Evolutionary conservation across 208 protist genomes (phyloP), one percentile per base, ranked within the genome.

Genomic region (Acanthamoeba triangularis): DNA sequence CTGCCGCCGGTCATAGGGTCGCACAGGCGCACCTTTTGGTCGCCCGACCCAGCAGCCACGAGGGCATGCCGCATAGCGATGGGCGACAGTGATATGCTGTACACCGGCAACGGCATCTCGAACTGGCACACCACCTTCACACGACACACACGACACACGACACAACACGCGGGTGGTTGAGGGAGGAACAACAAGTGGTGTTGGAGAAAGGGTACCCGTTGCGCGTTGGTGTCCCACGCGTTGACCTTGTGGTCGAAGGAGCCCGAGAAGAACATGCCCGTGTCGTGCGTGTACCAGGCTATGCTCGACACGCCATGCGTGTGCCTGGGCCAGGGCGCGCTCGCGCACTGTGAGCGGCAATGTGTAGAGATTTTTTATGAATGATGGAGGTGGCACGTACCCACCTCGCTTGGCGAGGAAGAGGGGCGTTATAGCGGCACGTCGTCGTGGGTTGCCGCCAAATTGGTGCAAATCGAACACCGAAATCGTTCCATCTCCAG

Each of bases 211-310:
- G 63, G 59, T 30, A 96, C 82, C 3, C 16, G 16, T 56, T 59
- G 82, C 41, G 63, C n/a, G 61, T 96, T 96, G 0, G 95, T 96
- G 67, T 96, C 95, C 95, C 95, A 96, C n/a, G 93, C 65, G 25
- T 96, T 94, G 16, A 95, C 91, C 82, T 41, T 35, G 23, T 94
- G 92, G 52, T 96, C 92, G 35, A 90, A 59, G 16, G 90, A 69
- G 16, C 91, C 95, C 14, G 65, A 84, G 80, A 96, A 96, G 41
- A 96, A 96, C 82, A 96, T 92, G 30, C 95, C 95, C 41, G 95
- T 96, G 65, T 96, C 95, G 35, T 90, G 91, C 18, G 95, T 84
- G 37, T 93, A 96, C 95, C 95, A 96, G 33, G 80, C 85, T 20
- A 84, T 52, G 61, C n/a, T n/a, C 23, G 91, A 92, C 13, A 96